Conservation (phyloP, 192 early-diverging fungal species). For the Coemansia sp. region DNA sequence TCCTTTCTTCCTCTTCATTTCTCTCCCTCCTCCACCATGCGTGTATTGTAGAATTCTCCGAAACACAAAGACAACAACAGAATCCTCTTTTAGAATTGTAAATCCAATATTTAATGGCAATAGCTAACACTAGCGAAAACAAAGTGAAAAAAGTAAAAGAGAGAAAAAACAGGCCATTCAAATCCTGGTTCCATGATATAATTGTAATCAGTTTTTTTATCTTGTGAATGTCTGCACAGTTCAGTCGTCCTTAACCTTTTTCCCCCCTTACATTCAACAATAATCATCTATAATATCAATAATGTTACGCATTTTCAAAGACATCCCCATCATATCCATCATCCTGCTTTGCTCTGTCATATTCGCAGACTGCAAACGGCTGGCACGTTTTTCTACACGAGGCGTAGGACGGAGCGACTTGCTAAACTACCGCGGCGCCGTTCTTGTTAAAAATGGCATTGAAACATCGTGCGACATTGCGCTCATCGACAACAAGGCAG, state of each 20-base stretch:
- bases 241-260: neutral
- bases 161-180: too few species aligned
- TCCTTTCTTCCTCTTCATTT: too few species aligned
- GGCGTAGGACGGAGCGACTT: conserved; percentile 12
- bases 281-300: neutral
- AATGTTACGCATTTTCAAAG: neutral
- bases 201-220: too few species aligned
- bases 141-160: too few species aligned
- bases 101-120: too few species aligned
- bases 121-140: too few species aligned
- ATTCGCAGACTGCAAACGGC: neutral
- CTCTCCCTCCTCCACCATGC: too few species aligned
- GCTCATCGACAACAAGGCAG: conserved; percentile 30
- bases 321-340: neutral
- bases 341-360: neutral
- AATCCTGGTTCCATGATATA: too few species aligned
- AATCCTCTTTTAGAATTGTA: too few species aligned
- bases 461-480: conserved; percentile 32
- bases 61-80: too few species aligned
- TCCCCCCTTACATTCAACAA: too few species aligned
- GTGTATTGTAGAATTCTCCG: too few species aligned
- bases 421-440: conserved; percentile 26
- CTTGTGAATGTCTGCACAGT: neutral
- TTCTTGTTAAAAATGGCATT: conserved; percentile 31
- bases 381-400: conserved; percentile 2